A percentile compares a stretch with the other conserved stretches of the same genome.
phyloP scores from a whole-genome alignment of 2,329 filamentous ascomycete species.

The Diaporthe ampelina region DNA sequence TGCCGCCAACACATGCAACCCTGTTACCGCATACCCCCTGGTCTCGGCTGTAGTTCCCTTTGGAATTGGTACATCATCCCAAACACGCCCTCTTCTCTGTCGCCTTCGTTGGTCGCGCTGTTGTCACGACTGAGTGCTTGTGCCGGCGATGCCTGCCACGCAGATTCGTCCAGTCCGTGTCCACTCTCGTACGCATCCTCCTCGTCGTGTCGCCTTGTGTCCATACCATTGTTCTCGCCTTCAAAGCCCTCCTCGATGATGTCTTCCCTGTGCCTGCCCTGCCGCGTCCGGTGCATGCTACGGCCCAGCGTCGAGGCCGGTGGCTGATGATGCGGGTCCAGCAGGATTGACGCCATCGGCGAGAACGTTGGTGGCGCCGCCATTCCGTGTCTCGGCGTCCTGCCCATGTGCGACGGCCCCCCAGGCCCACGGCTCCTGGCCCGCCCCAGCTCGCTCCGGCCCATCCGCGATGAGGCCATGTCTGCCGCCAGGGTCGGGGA shows the following conservation, averaged over 20 bases:
- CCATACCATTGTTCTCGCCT: slow-evolving; percentile 55
- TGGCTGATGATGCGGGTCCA: slow-evolving; percentile 84
- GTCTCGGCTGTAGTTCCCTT: slow-evolving; percentile 64
- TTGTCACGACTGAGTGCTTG: slow-evolving; percentile 66
- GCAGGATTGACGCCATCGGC: slow-evolving; percentile 79
- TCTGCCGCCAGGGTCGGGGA: slow-evolving; percentile 72
- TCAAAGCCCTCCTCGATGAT: slow-evolving; percentile 71
- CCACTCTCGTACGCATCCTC: slow-evolving; percentile 69
- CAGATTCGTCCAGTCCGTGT: slow-evolving; percentile 68
- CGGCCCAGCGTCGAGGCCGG: slow-evolving; percentile 61
- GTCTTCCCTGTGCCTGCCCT: slow-evolving; percentile 57
- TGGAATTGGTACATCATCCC: slow-evolving; percentile 72
- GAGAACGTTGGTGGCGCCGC: slow-evolving; percentile 65
- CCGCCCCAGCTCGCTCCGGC: slow-evolving; percentile 57
- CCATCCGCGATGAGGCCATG: slow-evolving; percentile 65
- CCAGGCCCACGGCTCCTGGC: slow-evolving; percentile 57
- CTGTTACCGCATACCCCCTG: slow-evolving; percentile 45
- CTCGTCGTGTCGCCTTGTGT: slow-evolving; percentile 68
- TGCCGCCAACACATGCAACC: background rate
- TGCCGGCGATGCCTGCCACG: slow-evolving; percentile 70
- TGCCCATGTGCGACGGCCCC: slow-evolving; percentile 51
- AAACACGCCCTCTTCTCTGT: slow-evolving; percentile 67
- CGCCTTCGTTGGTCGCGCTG: slow-evolving; percentile 61
- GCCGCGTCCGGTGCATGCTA: slow-evolving; percentile 62
- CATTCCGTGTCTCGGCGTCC: slow-evolving; percentile 61